These are phyloP conservation scores for Populus ilicifolia DNA, from an alignment of 345 rosid genomes.

Conservation along the genomic window DNA sequence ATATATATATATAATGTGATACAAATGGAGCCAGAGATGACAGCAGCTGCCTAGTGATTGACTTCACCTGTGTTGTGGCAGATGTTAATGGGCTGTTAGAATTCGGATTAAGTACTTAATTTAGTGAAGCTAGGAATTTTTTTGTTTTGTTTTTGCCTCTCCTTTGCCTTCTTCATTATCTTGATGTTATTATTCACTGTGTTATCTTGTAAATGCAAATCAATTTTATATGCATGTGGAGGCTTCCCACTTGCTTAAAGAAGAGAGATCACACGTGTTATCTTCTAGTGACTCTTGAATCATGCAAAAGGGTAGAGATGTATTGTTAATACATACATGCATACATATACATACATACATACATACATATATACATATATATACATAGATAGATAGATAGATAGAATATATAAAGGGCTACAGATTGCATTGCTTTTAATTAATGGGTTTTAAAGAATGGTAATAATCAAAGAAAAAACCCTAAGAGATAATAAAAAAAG, in stretches of 20 bases:
- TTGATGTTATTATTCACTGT: slow-evolving; percentile 5
- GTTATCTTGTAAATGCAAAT: slow-evolving; percentile 34
- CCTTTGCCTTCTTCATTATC: background rate
- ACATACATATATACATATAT: no score
- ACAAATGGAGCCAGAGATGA: background rate
- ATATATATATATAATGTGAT: background rate
- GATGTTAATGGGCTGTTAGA: slow-evolving; percentile 5
- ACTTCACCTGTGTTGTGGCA: background rate
- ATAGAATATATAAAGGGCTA: no score
- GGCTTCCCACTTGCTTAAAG: slow-evolving; percentile 1
- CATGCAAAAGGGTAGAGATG: background rate
- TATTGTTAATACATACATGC: no score
- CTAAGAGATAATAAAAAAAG: no score
- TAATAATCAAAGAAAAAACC: no score
- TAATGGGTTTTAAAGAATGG: no score
- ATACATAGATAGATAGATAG: no score
- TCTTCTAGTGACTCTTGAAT: slow-evolving; percentile 16
- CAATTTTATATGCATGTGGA: slow-evolving; percentile 28
- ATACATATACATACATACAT: no score
- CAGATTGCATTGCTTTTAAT: no score
- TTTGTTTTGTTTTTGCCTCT: background rate
- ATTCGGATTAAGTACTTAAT: slow-evolving; percentile 7
- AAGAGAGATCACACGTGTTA: background rate
- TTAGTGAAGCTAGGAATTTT: slow-evolving; percentile 37
- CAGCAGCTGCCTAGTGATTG: slow-evolving; percentile 1